phyloP scores from a whole-genome alignment of 2,329 filamentous ascomycete species.

The Neospermospora avenae region DNA sequence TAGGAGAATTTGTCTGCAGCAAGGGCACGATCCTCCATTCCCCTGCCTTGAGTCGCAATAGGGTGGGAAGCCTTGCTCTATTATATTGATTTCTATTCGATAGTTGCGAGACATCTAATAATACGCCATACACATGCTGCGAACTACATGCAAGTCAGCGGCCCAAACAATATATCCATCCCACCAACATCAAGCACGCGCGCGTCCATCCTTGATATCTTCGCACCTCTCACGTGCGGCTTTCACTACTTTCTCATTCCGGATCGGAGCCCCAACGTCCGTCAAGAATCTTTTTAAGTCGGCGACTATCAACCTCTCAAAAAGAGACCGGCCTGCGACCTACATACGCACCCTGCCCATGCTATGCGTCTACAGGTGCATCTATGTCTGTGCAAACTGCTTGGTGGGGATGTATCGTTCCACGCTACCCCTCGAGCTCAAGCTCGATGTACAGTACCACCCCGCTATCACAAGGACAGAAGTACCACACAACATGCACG shows the following conservation, averaged over 20 bases:
- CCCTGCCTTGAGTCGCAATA: neutral
- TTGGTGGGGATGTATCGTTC: neutral
- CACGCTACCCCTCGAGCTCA: neutral
- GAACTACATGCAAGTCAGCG: constrained; percentile 1
- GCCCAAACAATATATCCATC: neutral
- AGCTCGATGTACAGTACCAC: neutral
- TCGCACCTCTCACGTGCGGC: neutral
- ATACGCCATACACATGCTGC: neutral
- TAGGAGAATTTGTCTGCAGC: constrained; percentile 3
- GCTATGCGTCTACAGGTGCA: neutral
- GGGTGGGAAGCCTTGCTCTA: neutral
- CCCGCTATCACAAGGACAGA: neutral
- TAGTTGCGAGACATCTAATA: neutral
- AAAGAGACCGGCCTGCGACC: neutral
- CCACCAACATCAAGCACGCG: neutral
- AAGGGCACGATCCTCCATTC: neutral
- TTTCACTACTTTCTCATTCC: neutral
- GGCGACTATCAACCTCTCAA: constrained; percentile 1
- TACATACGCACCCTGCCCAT: neutral
- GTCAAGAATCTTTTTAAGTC: neutral
- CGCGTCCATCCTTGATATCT: neutral
- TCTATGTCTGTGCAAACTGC: neutral
- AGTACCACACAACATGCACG: neutral
- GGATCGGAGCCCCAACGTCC: neutral
- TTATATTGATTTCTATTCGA: neutral